These are phyloP conservation scores for Firmiana major DNA, from an alignment of 345 rosid genomes.

Conservation along the genomic window DNA sequence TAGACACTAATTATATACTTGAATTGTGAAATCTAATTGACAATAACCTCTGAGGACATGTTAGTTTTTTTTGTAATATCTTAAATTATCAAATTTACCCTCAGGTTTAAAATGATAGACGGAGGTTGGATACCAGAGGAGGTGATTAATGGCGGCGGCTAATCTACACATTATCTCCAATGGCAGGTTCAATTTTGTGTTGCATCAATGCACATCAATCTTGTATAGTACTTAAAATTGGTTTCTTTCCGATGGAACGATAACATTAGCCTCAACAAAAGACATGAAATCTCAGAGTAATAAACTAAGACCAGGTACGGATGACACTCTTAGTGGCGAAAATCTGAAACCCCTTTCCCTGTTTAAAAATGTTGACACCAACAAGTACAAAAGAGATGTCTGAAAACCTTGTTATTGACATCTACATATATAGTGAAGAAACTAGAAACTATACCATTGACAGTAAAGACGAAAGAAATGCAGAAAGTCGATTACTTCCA, in stretches of 20 bases:
- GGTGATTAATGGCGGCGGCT: conserved; percentile 26
- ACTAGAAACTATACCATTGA: not conserved
- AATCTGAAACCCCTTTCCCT: too few relatives aligned
- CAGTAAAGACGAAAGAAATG: not conserved
- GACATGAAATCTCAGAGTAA: not conserved
- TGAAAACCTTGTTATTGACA: not conserved
- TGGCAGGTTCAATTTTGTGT: conserved; percentile 26
- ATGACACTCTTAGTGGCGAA: too few relatives aligned
- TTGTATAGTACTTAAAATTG: too few relatives aligned
- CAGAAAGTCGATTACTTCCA: conserved; percentile 24
- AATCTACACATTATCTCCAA: conserved; percentile 32
- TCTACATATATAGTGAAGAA: not conserved
- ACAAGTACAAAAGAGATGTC: conserved; percentile 8
- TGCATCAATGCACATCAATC: conserved; percentile 12
- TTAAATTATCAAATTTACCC: too few relatives aligned
- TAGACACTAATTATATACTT: too few relatives aligned
- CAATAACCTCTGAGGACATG: too few relatives aligned
- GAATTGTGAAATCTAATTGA: too few relatives aligned
- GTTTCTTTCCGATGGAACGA: not conserved
- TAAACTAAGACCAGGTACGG: too few relatives aligned
- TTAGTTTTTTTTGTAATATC: too few relatives aligned
- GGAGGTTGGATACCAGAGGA: too few relatives aligned
- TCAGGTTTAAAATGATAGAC: too few relatives aligned
- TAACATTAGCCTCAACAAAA: not conserved
- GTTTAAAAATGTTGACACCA: not conserved